Base-by-base conservation (phyloP, 2,329 filamentous ascomycete genomes). In the Alternaria burnsii region DNA sequence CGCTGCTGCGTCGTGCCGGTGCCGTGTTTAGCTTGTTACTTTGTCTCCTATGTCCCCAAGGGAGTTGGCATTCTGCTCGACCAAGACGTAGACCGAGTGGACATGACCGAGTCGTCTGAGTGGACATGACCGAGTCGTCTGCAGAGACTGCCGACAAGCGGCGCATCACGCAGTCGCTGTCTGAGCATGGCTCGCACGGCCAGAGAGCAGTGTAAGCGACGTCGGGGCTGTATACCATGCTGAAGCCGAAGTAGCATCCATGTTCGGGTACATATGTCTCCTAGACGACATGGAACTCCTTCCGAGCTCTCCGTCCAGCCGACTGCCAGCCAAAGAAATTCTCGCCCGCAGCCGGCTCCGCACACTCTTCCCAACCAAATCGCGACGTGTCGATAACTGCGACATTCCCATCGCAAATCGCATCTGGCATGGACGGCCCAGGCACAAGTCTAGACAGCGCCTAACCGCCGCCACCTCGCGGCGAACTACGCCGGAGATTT, bases 381-480 rank as follows among this genome's bases (percentile, higher is more conserved):
- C 47, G 44, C 48, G 46, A 52, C 51, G 51, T 55, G 42, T 52
- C 52, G 34, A 22, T 30, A 40, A 36, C 36, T 55, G 61, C 53
- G 42, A 40, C 44, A 43, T 38, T 36, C 58, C 34, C 54, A 46
- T 34, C n/a, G 52, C 51, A 62, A n/a, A 43, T 58, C 48, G 12
- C 48, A 36, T 55, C 55, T 61, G 62, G 59, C 42, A 67, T 63
- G 62, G 59, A 52, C 65, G 47, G 41, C 30, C 60, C 47, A 52
- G 51, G 43, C 52, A 28, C 44, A 43, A 32, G 40, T 56, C 58
- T 54, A 59, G 64, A 40, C 43, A 55, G 59, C 58, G 60, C 55
- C 58, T 58, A 55, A 55, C 43, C 52, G 50, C 55, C 55, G 62
- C 59, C 65, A 61, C 55, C 55, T 52, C 53, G 61, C 52, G 59